Conservation (phyloP, 2,329 filamentous ascomycete species). For the Annulohypoxylon truncatum region DNA sequence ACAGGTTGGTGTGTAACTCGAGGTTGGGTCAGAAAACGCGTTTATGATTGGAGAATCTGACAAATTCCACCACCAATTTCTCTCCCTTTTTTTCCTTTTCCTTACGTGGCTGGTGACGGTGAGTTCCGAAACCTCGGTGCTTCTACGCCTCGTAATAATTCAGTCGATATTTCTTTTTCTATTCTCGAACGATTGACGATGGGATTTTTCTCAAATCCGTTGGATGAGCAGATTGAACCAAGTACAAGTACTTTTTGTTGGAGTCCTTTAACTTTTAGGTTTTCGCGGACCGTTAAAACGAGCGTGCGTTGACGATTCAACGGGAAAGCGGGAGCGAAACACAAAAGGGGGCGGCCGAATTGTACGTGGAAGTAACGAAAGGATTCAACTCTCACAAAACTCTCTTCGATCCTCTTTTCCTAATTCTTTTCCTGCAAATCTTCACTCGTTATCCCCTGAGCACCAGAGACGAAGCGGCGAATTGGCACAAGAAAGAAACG, state of each 20-base stretch:
- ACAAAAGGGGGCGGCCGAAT: slow-evolving; percentile 30
- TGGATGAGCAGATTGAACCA: slow-evolving; percentile 19
- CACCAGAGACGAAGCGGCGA: slow-evolving; percentile 35
- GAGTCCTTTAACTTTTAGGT: slow-evolving; percentile 21
- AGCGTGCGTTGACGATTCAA: slow-evolving; percentile 37
- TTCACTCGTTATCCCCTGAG: slow-evolving; percentile 37
- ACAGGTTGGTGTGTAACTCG: slow-evolving; percentile 18
- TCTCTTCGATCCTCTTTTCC: slow-evolving; percentile 27
- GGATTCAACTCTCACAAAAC: slow-evolving; percentile 34
- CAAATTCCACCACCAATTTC: slow-evolving; percentile 30
- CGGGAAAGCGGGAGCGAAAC: slow-evolving; percentile 31
- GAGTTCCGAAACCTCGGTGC: slow-evolving; percentile 12
- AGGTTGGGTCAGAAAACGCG: slow-evolving; percentile 27
- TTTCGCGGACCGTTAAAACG: slow-evolving; percentile 38
- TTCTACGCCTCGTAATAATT: slow-evolving; percentile 10
- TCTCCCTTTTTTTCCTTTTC: slow-evolving; percentile 4
- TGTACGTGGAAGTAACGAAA: slow-evolving; percentile 43
- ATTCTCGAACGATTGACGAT: slow-evolving; percentile 36
- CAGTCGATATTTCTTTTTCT: neutral
- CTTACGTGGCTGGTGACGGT: slow-evolving; percentile 12
- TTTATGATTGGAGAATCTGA: slow-evolving; percentile 37
- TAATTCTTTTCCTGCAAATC: slow-evolving; percentile 24
- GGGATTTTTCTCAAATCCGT: slow-evolving; percentile 20
- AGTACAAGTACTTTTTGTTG: slow-evolving; percentile 13
- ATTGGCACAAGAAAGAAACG: slow-evolving; percentile 20